Evolutionary conservation across 148 eudicot genomes (phyloP), one percentile per base, ranked within the genome.

Genomic region (Polygonum maritimum): DNA sequence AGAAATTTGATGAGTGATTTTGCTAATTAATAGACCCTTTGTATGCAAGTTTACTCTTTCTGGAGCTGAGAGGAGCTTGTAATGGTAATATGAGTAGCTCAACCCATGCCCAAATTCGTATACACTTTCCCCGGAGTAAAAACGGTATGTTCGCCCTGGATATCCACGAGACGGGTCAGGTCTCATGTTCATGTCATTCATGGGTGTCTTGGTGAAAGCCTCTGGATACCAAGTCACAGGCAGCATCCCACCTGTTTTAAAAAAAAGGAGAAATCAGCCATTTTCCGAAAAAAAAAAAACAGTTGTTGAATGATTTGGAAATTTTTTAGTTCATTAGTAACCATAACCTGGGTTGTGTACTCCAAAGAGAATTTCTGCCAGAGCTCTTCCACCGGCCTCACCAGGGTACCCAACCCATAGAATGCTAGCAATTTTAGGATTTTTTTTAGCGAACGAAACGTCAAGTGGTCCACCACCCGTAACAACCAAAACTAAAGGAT

Each of bases 321-420:
- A 7, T 9, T 31, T 60, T 60, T 39, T 11, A 31, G 33, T 65
- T 54, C 9, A 60, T 54, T 19, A 18, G 7, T 5, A 19, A 19
- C 26, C 9, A 86, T 45, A 77, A 90, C 99, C 99, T 87, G 99
- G 99, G 83, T 92, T 96, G 75, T 92, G 78, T 38, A 87, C 86
- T 81, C 99, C 99, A 76, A 92, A 91, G 55, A 96, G 73, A 49
- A 89, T 82, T 74, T 92, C 91, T 16, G 94, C 89, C 55, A 96
- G 92, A 12, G 99, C 97, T 73, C 73, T 74, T 69, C 94, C 93
- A 79, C 97, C 99, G 75, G 90, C 84, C 83, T 96, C 99, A 74
- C 98, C 99, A 31, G 99, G 99, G 80, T 96, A 96, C 38, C 98
- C 99, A 72, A 91, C 84, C 99, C 99, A 96, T 38, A 96, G 83